Base-by-base conservation (phyloP, 345 rosid genomes). In the Dipteronia sinensis region DNA sequence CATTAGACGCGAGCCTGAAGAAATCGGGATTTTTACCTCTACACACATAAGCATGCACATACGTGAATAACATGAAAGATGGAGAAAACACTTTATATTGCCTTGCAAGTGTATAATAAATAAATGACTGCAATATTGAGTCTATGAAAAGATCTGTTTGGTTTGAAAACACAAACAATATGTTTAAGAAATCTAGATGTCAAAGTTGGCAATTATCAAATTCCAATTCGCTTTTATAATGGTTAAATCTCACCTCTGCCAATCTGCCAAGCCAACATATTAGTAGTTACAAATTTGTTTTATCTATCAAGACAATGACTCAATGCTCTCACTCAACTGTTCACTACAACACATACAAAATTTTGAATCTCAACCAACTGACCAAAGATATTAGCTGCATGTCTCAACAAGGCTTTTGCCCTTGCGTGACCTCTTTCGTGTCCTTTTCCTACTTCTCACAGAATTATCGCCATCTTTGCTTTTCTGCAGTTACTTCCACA, bases 381-480 rank as follows among this genome's bases (percentile, higher is more conserved):
- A 72, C 25, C 27, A 0, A 34, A 49, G 3, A 47, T 15, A 59
- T 67, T 71, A 49, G 75, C 34, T 65, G 66, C 49, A 71, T 25
- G 73, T 29, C 56, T 56, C 79, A 2, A 73, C 72, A 67, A 58
- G 63, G 16, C 6, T 20, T 63, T 84, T 83, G 12, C 78, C 72
- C 58, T 63, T 81, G 56, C 71, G 78, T 7, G 83, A 64, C 72
- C 92, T 86, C 79, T 88, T 90, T 71, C 91, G 69, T 75, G 79
- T 88, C 83, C 86, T 84, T 79, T 80, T 73, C 77, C 86, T 81
- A 55, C 78, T 83, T 76, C 85, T 79, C 23, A 66, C 59, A 5
- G 75, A 9, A 69, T 59, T n/a, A 10, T 78, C 82, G 0, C 46
- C 80, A 65, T 31, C 87, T 51, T 77, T 82, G 42, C 23, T 78